Evolutionary conservation across 441 rosid species (phyloP).

Genomic region (Erodium trifolium): DNA sequence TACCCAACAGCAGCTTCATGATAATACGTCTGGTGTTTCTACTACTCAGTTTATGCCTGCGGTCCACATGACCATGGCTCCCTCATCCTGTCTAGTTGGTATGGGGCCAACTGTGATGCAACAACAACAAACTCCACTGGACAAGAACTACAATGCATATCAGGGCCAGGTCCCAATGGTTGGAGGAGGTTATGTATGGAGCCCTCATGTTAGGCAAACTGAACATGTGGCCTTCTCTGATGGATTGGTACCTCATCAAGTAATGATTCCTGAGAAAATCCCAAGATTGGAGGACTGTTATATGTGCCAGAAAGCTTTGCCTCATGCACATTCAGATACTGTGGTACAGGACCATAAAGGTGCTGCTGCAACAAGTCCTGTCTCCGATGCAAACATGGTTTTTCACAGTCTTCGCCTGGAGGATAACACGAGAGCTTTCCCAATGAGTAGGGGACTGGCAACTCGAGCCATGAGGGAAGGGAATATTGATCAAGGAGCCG

Average conservation of each 20-base stretch:
- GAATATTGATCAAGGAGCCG: slow-evolving; percentile 31
- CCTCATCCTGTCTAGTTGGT: slow-evolving; percentile 36
- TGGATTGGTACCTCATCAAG: slow-evolving; percentile 34
- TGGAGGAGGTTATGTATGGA: slow-evolving; percentile 50
- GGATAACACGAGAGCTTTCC: slow-evolving; percentile 27
- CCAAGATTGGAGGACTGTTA: slow-evolving; percentile 42
- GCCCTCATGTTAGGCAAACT: slow-evolving; percentile 28
- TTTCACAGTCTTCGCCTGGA: slow-evolving; percentile 40
- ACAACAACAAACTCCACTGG: slow-evolving; percentile 21
- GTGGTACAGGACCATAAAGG: slow-evolving; percentile 34
- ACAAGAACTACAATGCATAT: slow-evolving; percentile 36
- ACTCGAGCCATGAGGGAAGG: slow-evolving; percentile 33
- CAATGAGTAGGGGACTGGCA: slow-evolving; percentile 24
- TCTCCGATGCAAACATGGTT: slow-evolving; percentile 25
- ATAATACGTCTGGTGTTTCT: slow-evolving; percentile 20
- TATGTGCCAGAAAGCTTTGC: slow-evolving; percentile 62
- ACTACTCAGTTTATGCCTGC: slow-evolving; percentile 42
- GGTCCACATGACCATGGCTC: slow-evolving; percentile 35
- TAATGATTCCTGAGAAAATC: slow-evolving; percentile 28
- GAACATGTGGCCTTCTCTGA: slow-evolving; percentile 41
- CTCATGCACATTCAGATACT: slow-evolving; percentile 64
- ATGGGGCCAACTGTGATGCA: slow-evolving; percentile 29
- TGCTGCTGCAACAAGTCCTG: slow-evolving; percentile 17
- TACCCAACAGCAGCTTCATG: slow-evolving; percentile 33
- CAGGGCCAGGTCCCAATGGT: slow-evolving; percentile 29